Evolutionary conservation across 139 green algal genomes (phyloP).

Genomic region (Chlamydomonas sp.): DNA sequence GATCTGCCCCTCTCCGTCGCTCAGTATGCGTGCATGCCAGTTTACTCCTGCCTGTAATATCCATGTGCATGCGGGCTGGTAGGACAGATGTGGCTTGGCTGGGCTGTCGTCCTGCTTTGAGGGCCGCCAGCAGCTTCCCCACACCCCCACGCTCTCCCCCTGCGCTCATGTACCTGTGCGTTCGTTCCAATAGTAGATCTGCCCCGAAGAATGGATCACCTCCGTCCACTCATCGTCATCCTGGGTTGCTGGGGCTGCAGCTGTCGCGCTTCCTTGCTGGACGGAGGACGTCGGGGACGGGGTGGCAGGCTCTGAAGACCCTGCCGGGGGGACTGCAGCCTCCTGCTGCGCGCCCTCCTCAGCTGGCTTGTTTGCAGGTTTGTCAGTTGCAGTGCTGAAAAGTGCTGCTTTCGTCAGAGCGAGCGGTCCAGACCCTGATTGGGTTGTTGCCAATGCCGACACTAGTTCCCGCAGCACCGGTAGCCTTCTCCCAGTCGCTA

Average conservation of each 20-base stretch:
- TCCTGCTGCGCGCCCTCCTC: background rate
- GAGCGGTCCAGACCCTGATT: background rate
- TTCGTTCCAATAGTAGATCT: conserved; percentile 57
- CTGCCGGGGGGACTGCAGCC: background rate
- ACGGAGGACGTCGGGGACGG: background rate
- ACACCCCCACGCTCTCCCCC: too few species aligned
- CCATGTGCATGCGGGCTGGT: too few species aligned
- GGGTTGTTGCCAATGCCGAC: background rate
- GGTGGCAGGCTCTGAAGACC: background rate
- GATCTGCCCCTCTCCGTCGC: too few species aligned
- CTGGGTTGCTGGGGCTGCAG: background rate
- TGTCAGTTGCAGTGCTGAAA: background rate
- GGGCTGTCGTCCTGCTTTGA: too few species aligned
- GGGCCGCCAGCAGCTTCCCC: too few species aligned
- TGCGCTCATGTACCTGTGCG: conserved; percentile 6
- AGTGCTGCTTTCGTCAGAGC: background rate
- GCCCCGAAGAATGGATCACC: conserved; percentile 42
- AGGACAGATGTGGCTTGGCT: too few species aligned
- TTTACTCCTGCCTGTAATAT: too few species aligned
- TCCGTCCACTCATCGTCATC: conserved; percentile 51
- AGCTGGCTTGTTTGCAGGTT: background rate
- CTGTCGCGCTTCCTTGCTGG: background rate
- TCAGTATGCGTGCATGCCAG: too few species aligned
- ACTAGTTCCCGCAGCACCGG: conserved; percentile 12
- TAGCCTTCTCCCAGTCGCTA: background rate